Base-by-base conservation (phyloP, 208 protist species). In the Spongospora subterranea region DNA sequence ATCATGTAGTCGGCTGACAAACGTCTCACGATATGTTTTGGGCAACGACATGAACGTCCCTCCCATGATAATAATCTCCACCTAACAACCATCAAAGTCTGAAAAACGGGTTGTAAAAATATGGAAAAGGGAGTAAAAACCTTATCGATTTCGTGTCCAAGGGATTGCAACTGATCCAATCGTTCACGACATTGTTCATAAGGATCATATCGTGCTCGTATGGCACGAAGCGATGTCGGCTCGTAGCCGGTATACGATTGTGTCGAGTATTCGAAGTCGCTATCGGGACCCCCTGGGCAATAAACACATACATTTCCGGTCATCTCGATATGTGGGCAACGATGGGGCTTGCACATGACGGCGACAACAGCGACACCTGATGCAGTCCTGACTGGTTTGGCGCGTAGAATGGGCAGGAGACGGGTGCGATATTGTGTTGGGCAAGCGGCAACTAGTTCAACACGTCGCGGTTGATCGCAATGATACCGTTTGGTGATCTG, bases 21-120 rank as follows among this genome's bases (percentile, higher is more conserved):
- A 98, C 46, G 92, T 95, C 45, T 97, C 96, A 39, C 98, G 93
- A 94, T 99, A 99, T 0, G 95, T 93, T 24, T 93, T 71, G 17
- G 96, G 94, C 39, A 99, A 97, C 90, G 96, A 98, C 95, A 99
- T 98, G 95, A 99, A 99, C 32, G 99, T 99, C 45, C 98, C 99
- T 40, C 99, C 98, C 95, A 99, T 98, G 89, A 99, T 95, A 43
- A 99, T 97, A 64, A 99, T 97, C 94, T 99, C 98, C 17, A 99
- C 50, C 50, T 60, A 60, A 60, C 6, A 60, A 24, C 6, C 50
- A 24, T 60, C 13, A 29, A 24, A 60, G 50, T 60, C 24, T 24
- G 24, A 24, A 60, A 60, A 60, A 24, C 6, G 50, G 13, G 6
- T 60, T 60, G 24, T 6, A 60, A 60, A 24, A 24, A 60, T 29